Percentiles rank a stretch among this genome's conserved stretches.
Evolutionary conservation across 2,329 filamentous ascomycete species (phyloP).

Genomic region (Sporothrix globosa): DNA sequence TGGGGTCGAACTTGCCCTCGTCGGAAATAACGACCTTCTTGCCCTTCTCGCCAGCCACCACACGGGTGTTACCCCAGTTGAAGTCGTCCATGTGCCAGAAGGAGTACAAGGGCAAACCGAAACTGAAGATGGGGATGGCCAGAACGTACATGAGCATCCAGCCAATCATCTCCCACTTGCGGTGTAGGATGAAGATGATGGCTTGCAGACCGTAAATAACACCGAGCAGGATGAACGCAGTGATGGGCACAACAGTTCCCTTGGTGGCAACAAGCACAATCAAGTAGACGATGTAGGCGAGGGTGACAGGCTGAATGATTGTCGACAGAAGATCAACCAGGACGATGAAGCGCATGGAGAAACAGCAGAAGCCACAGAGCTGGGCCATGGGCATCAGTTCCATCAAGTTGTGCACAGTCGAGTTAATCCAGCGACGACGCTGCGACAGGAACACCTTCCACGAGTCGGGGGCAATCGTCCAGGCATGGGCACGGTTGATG

Average conservation of each 20-base stretch:
- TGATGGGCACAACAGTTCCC: slow-evolving; percentile 71
- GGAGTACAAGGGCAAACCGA: slow-evolving; percentile 85
- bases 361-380: slow-evolving; percentile 99
- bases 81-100: slow-evolving; percentile 99
- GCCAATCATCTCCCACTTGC: slow-evolving; percentile 99
- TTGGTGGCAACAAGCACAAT: slow-evolving; percentile 71
- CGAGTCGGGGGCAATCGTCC: slow-evolving; percentile 94
- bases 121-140: slow-evolving; percentile 88
- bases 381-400: slow-evolving; percentile 92
- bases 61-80: slow-evolving; percentile 97
- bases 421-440: slow-evolving; percentile 99
- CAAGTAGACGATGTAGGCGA: slow-evolving; percentile 88
- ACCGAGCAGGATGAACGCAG: slow-evolving; percentile 85
- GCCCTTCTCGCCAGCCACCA: slow-evolving; percentile 91
- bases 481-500: slow-evolving; percentile 86
- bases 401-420: slow-evolving; percentile 94
- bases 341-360: slow-evolving; percentile 98
- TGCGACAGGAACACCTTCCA: slow-evolving; percentile 96
- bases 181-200: slow-evolving; percentile 92
- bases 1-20: slow-evolving; percentile 96
- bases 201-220: slow-evolving; percentile 98
- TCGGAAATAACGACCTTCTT: slow-evolving; percentile 92
- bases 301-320: slow-evolving; percentile 85
- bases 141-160: slow-evolving; percentile 98
- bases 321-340: slow-evolving; percentile 93